Conservation (phyloP, 2,329 filamentous ascomycete genomes). For the Aureobasidium vineae region DNA sequence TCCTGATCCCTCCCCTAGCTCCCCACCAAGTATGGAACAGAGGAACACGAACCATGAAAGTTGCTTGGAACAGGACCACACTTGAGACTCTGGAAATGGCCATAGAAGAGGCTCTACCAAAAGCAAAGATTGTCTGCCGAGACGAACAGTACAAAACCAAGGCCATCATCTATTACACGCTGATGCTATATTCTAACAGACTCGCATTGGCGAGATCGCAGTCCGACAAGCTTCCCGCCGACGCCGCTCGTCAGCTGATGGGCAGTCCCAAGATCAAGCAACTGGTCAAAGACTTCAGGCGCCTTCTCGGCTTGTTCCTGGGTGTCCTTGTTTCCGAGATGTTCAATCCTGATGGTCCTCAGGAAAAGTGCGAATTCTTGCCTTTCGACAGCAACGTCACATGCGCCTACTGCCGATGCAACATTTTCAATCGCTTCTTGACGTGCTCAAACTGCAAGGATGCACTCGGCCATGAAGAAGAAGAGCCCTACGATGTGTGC, state of each 20-base stretch:
- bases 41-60: conserved; percentile 93
- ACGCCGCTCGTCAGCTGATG: conserved; percentile 34
- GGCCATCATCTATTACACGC: conserved; percentile 84
- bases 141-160: conserved; percentile 99
- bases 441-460: conserved; percentile 84
- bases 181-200: conserved; percentile 69
- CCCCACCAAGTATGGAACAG: conserved; percentile 99
- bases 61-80: conserved; percentile 95
- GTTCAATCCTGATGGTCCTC: conserved; percentile 63
- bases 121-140: conserved; percentile 85
- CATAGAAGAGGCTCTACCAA: conserved; percentile 80
- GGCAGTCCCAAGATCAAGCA: conserved; percentile 60
- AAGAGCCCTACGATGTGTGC: conserved; percentile 90
- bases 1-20: conserved; percentile 86
- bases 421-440: conserved; percentile 95
- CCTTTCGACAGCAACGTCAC: conserved; percentile 88
- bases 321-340: conserved; percentile 80
- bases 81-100: conserved; percentile 87
- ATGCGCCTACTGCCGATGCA: conserved; percentile 92
- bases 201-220: conserved; percentile 59
- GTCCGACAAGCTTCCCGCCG: conserved; percentile 39
- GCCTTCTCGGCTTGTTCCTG: conserved; percentile 74
- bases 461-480: conserved; percentile 63
- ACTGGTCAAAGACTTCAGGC: conserved; percentile 78
- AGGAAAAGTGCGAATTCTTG: conserved; percentile 72